phyloP scores from a whole-genome alignment of 495 filamentous ascomycete species.

The Tetracladium setigerum region DNA sequence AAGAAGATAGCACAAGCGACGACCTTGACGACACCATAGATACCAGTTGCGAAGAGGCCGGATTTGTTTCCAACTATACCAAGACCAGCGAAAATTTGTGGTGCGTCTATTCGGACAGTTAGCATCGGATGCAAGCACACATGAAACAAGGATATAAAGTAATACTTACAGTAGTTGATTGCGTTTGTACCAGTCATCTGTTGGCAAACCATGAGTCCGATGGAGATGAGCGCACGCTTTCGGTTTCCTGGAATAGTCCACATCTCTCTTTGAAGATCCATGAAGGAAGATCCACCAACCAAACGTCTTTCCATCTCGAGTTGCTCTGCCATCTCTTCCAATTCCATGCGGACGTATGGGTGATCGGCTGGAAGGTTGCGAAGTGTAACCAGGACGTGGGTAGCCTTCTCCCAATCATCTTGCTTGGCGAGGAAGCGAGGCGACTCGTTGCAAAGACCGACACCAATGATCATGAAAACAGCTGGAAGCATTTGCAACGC shows the following conservation, averaged over 20 bases:
- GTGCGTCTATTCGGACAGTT: constrained; percentile 24
- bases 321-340: constrained; percentile 58
- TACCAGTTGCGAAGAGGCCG: constrained; percentile 51
- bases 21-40: constrained; percentile 58
- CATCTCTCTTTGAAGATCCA: constrained; percentile 63
- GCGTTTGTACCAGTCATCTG: constrained; percentile 30
- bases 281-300: constrained; percentile 29
- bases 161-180: too few relatives aligned
- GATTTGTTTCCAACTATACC: constrained; percentile 40
- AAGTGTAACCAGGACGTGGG: constrained; percentile 26
- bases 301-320: constrained; percentile 51
- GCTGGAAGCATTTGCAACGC: constrained; percentile 60
- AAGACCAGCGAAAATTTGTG: constrained; percentile 58
- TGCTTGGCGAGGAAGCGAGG: constrained; percentile 63
- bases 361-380: constrained; percentile 41
- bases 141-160: not conserved
- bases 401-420: constrained; percentile 63
- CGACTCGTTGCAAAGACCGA: constrained; percentile 57
- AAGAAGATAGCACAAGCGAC: constrained; percentile 52
- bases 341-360: constrained; percentile 57
- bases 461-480: constrained; percentile 48
- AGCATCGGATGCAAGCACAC: constrained; percentile 6
- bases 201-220: constrained; percentile 63
- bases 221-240: constrained; percentile 51
- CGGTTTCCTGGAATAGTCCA: constrained; percentile 59